Evolutionary conservation across 495 filamentous ascomycete species (phyloP).

Genomic region (Lepraria neglecta): DNA sequence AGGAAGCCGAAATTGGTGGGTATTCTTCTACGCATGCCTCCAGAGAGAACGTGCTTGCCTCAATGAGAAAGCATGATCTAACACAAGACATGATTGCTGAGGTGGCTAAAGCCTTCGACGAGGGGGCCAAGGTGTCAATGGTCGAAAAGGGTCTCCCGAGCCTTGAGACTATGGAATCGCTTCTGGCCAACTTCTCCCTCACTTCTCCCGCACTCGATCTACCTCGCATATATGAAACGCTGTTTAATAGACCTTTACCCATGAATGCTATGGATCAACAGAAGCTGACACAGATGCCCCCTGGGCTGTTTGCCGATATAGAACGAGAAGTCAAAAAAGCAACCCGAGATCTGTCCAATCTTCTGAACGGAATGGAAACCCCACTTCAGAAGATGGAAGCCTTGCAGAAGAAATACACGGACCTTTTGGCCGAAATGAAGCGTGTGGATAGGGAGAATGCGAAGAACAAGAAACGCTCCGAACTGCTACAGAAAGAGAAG

Average conservation of each 20-base stretch:
- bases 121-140: constrained; percentile 20
- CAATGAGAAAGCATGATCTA: constrained; percentile 30
- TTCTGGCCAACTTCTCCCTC: constrained; percentile 25
- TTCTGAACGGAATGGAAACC: constrained; percentile 72
- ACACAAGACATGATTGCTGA: constrained; percentile 30
- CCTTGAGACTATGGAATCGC: constrained; percentile 28
- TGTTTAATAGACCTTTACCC: constrained; percentile 23
- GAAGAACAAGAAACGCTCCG: constrained; percentile 91
- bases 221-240: constrained; percentile 25
- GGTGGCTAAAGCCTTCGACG: constrained; percentile 23
- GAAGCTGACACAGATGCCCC: constrained; percentile 28
- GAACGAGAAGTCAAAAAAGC: constrained; percentile 87
- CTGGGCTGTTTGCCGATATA: constrained; percentile 33
- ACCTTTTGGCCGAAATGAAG: constrained; percentile 89
- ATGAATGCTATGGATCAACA: constrained; percentile 25
- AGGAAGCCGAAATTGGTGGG: constrained; percentile 94
- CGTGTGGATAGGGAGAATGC: constrained; percentile 85
- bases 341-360: constrained; percentile 76
- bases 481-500: constrained; percentile 94
- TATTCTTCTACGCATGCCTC: constrained; percentile 33
- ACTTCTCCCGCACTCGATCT: constrained; percentile 20
- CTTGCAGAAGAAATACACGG: constrained; percentile 83
- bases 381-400: constrained; percentile 71
- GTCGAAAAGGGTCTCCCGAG: constrained; percentile 22
- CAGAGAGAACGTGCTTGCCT: constrained; percentile 24